These are phyloP conservation scores for Chaetomium strumarium DNA, from an alignment of 2,329 filamentous ascomycete genomes.

Conservation along the genomic window DNA sequence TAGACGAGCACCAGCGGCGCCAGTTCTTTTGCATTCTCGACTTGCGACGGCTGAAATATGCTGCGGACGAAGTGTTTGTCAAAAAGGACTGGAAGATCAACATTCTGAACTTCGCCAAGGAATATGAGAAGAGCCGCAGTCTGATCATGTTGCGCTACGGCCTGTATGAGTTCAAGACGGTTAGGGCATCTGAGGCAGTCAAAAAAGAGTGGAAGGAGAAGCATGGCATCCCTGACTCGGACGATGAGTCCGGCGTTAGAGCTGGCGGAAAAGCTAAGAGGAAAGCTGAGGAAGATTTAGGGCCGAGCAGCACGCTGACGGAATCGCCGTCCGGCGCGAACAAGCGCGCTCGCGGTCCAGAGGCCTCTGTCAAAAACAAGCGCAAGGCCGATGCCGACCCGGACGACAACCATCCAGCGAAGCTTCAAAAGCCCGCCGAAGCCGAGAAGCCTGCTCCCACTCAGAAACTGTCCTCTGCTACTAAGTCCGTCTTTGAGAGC, in stretches of 20 bases:
- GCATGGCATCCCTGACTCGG: constrained; percentile 47
- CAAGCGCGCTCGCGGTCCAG: constrained; percentile 44
- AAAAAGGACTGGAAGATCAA: constrained; percentile 60
- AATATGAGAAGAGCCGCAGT: constrained; percentile 58
- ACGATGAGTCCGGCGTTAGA: constrained; percentile 37
- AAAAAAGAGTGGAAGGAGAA: constrained; percentile 54
- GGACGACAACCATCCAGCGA: constrained; percentile 44
- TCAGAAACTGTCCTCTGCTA: constrained; percentile 40
- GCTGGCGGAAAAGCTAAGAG: constrained; percentile 41
- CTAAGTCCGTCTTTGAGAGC: constrained; percentile 52
- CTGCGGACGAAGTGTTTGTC: constrained; percentile 54
- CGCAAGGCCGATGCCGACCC: constrained; percentile 43
- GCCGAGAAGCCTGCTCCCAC: not conserved
- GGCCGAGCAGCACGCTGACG: constrained; percentile 33
- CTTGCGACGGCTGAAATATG: constrained; percentile 55
- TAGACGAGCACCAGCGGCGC: constrained; percentile 53
- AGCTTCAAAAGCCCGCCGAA: constrained; percentile 41
- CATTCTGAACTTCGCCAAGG: constrained; percentile 56
- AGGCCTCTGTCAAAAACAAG: constrained; percentile 44
- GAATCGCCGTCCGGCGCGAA: constrained; percentile 35
- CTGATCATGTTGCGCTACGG: constrained; percentile 57
- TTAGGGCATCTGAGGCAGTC: constrained; percentile 52
- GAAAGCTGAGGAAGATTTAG: constrained; percentile 49
- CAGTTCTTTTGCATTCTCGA: constrained; percentile 61
- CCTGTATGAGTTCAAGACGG: constrained; percentile 57